Conservation (phyloP, 1,284 basidiomycete genomes). For the Ustanciosporium gigantosporum region DNA sequence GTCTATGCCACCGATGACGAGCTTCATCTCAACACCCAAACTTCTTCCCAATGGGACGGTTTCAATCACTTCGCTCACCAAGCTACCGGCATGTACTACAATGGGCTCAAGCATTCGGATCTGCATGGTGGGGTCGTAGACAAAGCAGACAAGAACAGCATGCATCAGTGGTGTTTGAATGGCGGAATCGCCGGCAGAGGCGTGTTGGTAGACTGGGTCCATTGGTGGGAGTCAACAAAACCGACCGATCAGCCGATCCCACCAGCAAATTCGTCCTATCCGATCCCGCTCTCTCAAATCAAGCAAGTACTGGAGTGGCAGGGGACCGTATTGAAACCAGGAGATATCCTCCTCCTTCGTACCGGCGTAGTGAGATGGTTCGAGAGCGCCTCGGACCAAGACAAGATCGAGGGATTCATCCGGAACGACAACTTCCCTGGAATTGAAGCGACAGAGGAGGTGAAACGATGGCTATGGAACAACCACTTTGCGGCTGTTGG, state of each 20-base stretch:
- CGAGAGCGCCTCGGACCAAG: constrained; percentile 13
- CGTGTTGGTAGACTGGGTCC: constrained; percentile 35
- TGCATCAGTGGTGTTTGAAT: constrained; percentile 27
- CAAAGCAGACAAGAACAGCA: constrained; percentile 19
- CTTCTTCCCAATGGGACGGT: constrained; percentile 35
- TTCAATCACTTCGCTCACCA: constrained; percentile 40
- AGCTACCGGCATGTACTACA: constrained; percentile 16
- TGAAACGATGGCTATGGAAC: constrained; percentile 32
- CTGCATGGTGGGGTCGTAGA: constrained; percentile 15
- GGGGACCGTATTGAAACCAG: constrained; percentile 8
- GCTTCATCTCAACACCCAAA: constrained; percentile 36
- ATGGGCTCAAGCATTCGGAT: constrained; percentile 26
- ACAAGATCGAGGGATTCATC: constrained; percentile 21
- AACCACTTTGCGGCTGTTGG: constrained; percentile 34
- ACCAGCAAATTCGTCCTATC: constrained; percentile 15
- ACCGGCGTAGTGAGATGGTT: constrained; percentile 36
- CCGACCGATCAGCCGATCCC: constrained; percentile 12
- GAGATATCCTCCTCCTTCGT: constrained; percentile 21
- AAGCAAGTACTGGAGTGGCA: constrained; percentile 26
- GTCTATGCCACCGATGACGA: constrained; percentile 39
- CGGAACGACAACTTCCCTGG: constrained; percentile 34
- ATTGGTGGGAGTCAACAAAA: constrained; percentile 35
- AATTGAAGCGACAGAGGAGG: constrained; percentile 29
- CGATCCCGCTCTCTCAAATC: constrained; percentile 23
- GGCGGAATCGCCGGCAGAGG: constrained; percentile 30